phyloP scores from a whole-genome alignment of 78 protist species.

The Salpingoeca rosetta region DNA sequence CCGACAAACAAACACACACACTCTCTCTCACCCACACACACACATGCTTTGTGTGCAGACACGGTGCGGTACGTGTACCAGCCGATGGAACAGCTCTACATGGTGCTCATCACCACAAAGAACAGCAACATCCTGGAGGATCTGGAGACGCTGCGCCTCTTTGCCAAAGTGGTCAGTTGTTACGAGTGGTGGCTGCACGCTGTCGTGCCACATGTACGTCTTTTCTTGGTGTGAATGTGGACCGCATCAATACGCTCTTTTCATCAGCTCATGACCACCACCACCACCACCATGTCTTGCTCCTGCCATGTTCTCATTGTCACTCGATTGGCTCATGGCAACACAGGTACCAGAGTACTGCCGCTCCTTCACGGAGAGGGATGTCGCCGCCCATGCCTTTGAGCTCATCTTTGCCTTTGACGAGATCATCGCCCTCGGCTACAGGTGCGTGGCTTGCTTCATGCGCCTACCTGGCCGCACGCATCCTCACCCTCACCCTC shows the following conservation, averaged over 20 bases:
- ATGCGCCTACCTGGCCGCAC: background rate
- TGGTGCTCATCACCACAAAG: slow-evolving; percentile 85
- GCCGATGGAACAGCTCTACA: slow-evolving; percentile 79
- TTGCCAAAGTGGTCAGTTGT: slow-evolving; percentile 54
- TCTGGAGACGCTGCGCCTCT: slow-evolving; percentile 75
- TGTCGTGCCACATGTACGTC: background rate
- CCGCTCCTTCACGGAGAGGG: slow-evolving; percentile 43
- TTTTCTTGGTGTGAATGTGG: too few species aligned
- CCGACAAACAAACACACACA: background rate
- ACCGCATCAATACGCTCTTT: too few species aligned
- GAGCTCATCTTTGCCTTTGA: slow-evolving; percentile 88
- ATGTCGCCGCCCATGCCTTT: slow-evolving; percentile 47
- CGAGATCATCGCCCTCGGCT: slow-evolving; percentile 70
- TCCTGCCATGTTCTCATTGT: background rate
- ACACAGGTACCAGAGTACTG: slow-evolving; percentile 45
- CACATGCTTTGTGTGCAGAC: slow-evolving; percentile 1
- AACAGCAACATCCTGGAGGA: slow-evolving; percentile 86
- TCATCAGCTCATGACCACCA: too few species aligned
- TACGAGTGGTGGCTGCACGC: background rate
- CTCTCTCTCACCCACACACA: background rate
- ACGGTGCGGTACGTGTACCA: slow-evolving; percentile 87
- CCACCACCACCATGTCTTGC: too few species aligned
- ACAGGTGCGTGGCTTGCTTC: too few species aligned
- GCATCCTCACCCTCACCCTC: too few species aligned
- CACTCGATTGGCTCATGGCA: slow-evolving; percentile 5